These are phyloP conservation scores for Penicillium riverlandense DNA, from an alignment of 495 filamentous ascomycete genomes.

Conservation along the genomic window DNA sequence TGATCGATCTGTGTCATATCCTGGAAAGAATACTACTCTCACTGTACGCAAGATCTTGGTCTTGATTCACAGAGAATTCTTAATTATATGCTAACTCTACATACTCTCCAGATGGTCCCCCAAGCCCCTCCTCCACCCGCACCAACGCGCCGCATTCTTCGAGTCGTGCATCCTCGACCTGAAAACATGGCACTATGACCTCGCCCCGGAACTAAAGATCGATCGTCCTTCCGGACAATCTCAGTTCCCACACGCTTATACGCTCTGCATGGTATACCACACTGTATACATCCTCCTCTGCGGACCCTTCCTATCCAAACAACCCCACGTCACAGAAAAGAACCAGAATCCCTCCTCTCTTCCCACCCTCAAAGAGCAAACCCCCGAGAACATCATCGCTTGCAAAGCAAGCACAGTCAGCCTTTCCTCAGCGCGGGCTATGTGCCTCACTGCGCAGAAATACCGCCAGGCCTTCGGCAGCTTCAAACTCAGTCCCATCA, in stretches of 20 bases:
- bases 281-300: constrained; percentile 16
- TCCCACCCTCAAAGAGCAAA: neutral
- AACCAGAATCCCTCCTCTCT: neutral
- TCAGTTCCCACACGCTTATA: constrained; percentile 19
- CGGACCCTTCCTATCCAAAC: constrained; percentile 12
- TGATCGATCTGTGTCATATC: constrained; percentile 21
- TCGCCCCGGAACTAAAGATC: constrained; percentile 13
- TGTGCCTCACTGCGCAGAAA: constrained; percentile 17
- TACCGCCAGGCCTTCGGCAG: constrained; percentile 23
- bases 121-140: constrained; percentile 11
- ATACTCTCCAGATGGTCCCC: constrained; percentile 16
- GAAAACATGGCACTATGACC: constrained; percentile 22
- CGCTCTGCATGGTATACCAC: constrained; percentile 23
- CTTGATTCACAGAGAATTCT: no score
- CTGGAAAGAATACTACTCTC: constrained; percentile 20
- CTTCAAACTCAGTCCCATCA: constrained; percentile 22
- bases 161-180: constrained; percentile 20
- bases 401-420: constrained; percentile 8
- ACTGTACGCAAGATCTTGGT: constrained; percentile 7
- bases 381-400: neutral
- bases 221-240: constrained; percentile 8
- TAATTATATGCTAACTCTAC: neutral
- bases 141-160: constrained; percentile 15
- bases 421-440: constrained; percentile 10
- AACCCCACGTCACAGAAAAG: neutral